A percentile compares a stretch with the other conserved stretches of the same genome.
phyloP scores from a whole-genome alignment of 805 yeast genomes.

The Cyberlindnera mrakii region DNA sequence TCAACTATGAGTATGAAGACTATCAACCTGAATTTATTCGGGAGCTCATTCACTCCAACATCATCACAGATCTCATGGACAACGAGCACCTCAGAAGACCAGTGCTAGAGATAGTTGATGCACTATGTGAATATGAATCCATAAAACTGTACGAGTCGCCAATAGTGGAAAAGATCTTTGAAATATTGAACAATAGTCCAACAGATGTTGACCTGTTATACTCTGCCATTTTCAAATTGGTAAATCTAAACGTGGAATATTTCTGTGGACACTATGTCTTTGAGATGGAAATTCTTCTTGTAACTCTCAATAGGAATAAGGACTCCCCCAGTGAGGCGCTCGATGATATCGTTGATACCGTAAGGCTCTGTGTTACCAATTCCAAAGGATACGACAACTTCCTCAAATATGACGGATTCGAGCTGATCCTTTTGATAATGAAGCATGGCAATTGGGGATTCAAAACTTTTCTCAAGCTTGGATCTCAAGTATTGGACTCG shows the following conservation, averaged over 20 bases:
- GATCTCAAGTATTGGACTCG: slow-evolving; percentile 9
- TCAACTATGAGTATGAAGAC: slow-evolving; percentile 12
- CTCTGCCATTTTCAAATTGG: slow-evolving; percentile 6
- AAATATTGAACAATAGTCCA: background rate
- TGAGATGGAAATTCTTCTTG: slow-evolving; percentile 11
- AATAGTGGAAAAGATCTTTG: background rate
- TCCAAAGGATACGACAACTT: slow-evolving; percentile 9
- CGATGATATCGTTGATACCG: slow-evolving; percentile 11
- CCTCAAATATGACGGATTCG: slow-evolving; percentile 16
- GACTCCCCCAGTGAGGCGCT: slow-evolving; percentile 3
- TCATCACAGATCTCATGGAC: background rate
- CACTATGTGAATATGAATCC: slow-evolving; percentile 6
- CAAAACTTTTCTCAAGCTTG: slow-evolving; percentile 8
- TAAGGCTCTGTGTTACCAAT: slow-evolving; percentile 4
- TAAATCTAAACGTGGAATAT: background rate
- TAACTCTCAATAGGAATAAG: slow-evolving; percentile 1
- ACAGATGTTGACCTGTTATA: background rate
- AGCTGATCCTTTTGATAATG: slow-evolving; percentile 8
- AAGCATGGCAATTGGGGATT: slow-evolving; percentile 8
- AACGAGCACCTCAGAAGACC: background rate
- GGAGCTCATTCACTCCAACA: slow-evolving; percentile 1
- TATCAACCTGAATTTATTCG: slow-evolving; percentile 6
- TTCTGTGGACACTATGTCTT: slow-evolving; percentile 4
- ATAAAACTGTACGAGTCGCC: background rate
- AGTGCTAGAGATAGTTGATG: slow-evolving; percentile 2